phyloP scores from a whole-genome alignment of 306 rosid species.

The Acacia crassicarpa region DNA sequence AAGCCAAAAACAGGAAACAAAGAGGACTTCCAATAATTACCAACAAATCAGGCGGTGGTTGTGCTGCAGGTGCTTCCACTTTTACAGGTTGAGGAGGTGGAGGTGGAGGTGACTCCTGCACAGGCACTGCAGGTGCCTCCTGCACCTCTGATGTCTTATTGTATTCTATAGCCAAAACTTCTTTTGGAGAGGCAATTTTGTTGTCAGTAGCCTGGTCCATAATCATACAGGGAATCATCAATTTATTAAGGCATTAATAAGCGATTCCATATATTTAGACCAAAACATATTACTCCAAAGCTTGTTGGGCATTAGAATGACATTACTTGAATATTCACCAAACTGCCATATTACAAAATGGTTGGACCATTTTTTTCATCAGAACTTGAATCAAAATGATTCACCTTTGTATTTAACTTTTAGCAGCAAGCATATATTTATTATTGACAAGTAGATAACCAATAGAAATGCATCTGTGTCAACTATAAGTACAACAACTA shows the following conservation, averaged over 20 bases:
- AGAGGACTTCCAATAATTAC: conserved; percentile 42
- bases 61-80: conserved; percentile 69
- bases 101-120: conserved; percentile 54
- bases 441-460: conserved; percentile 6
- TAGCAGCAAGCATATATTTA: conserved; percentile 14
- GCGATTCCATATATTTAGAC: conserved; percentile 12
- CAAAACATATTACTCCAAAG: not conserved
- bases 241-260: not conserved
- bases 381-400: not conserved
- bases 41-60: conserved; percentile 90
- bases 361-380: not conserved
- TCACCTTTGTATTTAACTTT: not conserved
- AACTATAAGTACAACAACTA: conserved; percentile 18
- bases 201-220: conserved; percentile 54
- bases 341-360: conserved; percentile 17
- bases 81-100: conserved; percentile 81
- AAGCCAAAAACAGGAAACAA: conserved; percentile 10
- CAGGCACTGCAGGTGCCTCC: conserved; percentile 49
- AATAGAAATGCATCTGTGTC: not conserved
- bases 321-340: not conserved
- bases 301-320: conserved; percentile 14
- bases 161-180: conserved; percentile 84
- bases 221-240: conserved; percentile 28
- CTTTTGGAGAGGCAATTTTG: conserved; percentile 71
- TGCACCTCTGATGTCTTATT: conserved; percentile 61